Evolutionary conservation across 2,329 filamentous ascomycete species (phyloP), one percentile per base, ranked within the genome.

Genomic region (Colletotrichum sublineola): DNA sequence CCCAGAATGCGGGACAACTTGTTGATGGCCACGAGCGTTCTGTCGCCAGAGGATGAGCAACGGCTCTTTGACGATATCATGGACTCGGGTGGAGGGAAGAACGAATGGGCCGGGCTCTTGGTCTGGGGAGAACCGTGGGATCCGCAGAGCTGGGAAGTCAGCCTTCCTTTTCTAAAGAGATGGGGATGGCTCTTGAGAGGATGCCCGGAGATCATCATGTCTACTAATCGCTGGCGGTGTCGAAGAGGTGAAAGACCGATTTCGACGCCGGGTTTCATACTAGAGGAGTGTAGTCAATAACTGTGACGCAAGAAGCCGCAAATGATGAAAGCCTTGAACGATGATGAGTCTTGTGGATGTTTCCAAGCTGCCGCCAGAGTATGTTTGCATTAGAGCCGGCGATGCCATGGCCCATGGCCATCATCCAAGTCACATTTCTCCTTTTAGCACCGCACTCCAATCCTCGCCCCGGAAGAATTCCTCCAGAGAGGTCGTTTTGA

Each of bases 81-180:
- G 29, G 58, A 63, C 7, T 42, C 36, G 0, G 50, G 40, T 0
- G 20, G 3, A 3, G 52, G 42, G 5, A 36, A 56, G 0, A 50
- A 33, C 2, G 50, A 53, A 53, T 53, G 50, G 50, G 52, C 60
- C 36, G 74, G 31, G 50, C 50, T 68, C 68, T 70, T 66, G 38
- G 73, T 71, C 9, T 88, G 86, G 86, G 84, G 85, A 0, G 82
- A 86, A 5, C 78, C 86, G 0, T 84, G 81, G 78, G 81, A 87
- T 38, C 65, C 79, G 1, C 68, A 71, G 0, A 83, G 80, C 12
- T 89, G 86, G 87, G 87, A 88, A 73, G 78, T 84, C 1, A 86
- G 81, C 0, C 79, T 80, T 9, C 68, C 70, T 0, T 87, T 89
- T 73, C 73, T 84, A 1, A 78, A 77, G 12, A 48, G 87, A 71